Conservation (phyloP, 805 yeast genomes). For the Schizosaccharomyces octosporus region DNA sequence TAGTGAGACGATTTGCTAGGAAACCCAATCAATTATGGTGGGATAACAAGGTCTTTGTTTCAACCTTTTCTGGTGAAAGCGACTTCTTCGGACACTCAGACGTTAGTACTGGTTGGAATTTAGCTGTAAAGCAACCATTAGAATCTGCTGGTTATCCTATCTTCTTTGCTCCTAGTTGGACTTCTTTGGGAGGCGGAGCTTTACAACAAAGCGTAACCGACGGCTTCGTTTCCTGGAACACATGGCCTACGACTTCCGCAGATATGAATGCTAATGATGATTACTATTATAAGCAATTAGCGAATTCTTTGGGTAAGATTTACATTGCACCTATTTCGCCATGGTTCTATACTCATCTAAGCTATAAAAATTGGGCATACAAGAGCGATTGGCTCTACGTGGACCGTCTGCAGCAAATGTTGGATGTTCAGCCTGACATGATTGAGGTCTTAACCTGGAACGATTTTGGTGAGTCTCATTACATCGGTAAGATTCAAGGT, state of each 20-base stretch:
- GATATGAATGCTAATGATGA: conserved; percentile 1
- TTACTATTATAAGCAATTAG: not conserved
- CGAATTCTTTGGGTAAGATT: not conserved
- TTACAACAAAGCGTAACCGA: not conserved
- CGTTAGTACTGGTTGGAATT: not conserved
- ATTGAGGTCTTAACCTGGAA: conserved; percentile 4
- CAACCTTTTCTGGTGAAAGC: conserved; percentile 1
- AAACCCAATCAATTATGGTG: not conserved
- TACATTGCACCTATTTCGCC: conserved; percentile 4
- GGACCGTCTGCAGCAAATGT: conserved; percentile 3
- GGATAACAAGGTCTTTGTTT: not conserved
- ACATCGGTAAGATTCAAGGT: conserved; percentile 3
- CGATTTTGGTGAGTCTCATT: conserved; percentile 5
- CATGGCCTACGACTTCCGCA: conserved; percentile 2
- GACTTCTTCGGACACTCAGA: not conserved
- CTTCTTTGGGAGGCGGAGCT: conserved; percentile 2
- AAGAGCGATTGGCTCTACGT: conserved; percentile 1
- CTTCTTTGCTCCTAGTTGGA: conserved; percentile 4
- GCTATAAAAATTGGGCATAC: conserved; percentile 4
- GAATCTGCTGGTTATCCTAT: not conserved
- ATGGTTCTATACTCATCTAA: conserved; percentile 3
- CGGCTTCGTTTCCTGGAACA: conserved; percentile 4
- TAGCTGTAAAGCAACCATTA: not conserved
- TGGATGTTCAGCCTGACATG: conserved; percentile 3
- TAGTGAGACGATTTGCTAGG: not conserved